phyloP scores from a whole-genome alignment of 106 monocot species.

The Triglochin maritima region DNA sequence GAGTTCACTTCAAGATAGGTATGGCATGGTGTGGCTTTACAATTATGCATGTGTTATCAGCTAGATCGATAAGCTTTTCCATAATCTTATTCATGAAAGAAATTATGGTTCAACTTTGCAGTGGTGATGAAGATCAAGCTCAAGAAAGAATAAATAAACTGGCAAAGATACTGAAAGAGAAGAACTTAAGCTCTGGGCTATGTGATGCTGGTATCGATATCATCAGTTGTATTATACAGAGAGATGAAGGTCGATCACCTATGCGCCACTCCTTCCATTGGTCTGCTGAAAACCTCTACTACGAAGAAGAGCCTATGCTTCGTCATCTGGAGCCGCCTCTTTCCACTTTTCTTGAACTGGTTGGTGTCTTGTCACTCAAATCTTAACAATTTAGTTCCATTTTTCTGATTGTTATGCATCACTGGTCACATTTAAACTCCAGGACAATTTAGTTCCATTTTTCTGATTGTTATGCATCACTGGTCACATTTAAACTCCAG shows the following conservation, averaged over 20 bases:
- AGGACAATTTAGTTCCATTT: constrained; percentile 31
- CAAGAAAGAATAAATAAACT: constrained; percentile 93
- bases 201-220: constrained; percentile 51
- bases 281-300: constrained; percentile 62
- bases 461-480: background rate
- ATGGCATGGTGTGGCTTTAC: background rate
- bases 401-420: background rate
- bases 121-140: constrained; percentile 99
- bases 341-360: constrained; percentile 97
- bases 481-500: constrained; percentile 18
- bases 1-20: constrained; percentile 98
- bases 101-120: constrained; percentile 12
- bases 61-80: background rate
- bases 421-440: constrained; percentile 2
- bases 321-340: constrained; percentile 98
- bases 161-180: constrained; percentile 83
- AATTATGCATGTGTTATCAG: background rate
- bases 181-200: constrained; percentile 42
- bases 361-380: constrained; percentile 11
- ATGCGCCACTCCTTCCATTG: constrained; percentile 97
- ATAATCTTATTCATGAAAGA: background rate
- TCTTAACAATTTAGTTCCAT: background rate
- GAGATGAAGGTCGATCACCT: constrained; percentile 92
- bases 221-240: constrained; percentile 94
- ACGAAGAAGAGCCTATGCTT: constrained; percentile 84